Base-by-base conservation (phyloP, 768 basidiomycete species). In the Boletus patriciae region DNA sequence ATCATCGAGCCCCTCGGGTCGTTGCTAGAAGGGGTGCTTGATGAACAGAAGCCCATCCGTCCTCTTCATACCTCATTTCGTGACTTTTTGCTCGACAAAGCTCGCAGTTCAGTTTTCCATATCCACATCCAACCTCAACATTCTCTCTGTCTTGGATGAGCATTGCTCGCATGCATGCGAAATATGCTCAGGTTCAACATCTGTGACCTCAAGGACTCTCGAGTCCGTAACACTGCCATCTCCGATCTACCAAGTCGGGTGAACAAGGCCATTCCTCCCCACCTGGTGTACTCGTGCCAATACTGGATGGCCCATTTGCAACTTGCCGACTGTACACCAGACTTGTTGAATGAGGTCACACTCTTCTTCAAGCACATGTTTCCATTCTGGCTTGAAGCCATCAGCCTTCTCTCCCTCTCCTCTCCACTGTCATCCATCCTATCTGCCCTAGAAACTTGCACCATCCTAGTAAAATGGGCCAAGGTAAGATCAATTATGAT, bases 311-410 rank as follows among this genome's bases (percentile, higher is more conserved):
- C 18, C 33, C 55, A 50, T 23, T 15, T 50, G 10, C 49, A 23
- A 25, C 27, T 34, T 25, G n/a, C 15, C 2, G 11, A 27, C 11
- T 50, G 37, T 50, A n/a, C 27, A 6, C 41, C 34, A 25, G 46
- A 43, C 12, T 21, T 58, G 19, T 11, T 57, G 23, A 2, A 25
- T 27, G 45, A 46, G 3, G 9, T 52, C 12, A 46, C 45, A 4
- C 38, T 42, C 19, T 52, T 45, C 23, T 57, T 57, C n/a, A 47
- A 42, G 27, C 9, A 19, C 16, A 48, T 19, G 13, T 36, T 48
- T 9, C 34, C 51, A 31, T 52, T 27, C 34, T 52, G 33, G 46
- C 50, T 43, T 34, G 76, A 77, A 48, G 70, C 66, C 3, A 57
- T 77, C 7, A 52, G 62, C 19, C 48, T 64, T 2, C 46, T 57